phyloP scores from a whole-genome alignment of 176 grass and related monocot genomes.

The Rhynchospora tenuis region DNA sequence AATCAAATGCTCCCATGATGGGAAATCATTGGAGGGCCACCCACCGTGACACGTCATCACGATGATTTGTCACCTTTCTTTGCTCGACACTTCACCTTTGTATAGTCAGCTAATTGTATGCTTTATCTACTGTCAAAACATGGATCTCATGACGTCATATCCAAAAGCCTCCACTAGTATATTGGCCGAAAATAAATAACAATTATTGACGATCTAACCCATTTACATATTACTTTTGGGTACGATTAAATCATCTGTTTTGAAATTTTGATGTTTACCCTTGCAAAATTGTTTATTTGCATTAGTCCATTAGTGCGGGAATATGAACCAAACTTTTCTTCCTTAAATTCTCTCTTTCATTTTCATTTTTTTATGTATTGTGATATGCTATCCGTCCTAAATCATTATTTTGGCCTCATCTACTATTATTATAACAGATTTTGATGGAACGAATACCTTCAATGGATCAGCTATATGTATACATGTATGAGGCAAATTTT shows the following conservation, averaged over 20 bases:
- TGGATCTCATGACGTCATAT: conserved; percentile 18
- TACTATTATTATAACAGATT: no score
- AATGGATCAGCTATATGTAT: no score
- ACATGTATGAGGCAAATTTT: no score
- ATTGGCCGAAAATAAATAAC: background rate
- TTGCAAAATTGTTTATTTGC: background rate
- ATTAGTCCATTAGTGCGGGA: background rate
- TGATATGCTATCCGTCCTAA: no score
- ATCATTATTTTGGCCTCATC: no score
- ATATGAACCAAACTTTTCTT: background rate
- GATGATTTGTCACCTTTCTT: conserved; percentile 3
- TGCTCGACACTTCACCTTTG: background rate
- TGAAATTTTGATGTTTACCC: background rate
- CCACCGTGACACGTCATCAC: background rate
- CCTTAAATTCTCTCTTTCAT: background rate
- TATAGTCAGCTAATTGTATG: background rate
- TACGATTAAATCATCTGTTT: background rate
- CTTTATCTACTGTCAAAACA: conserved; percentile 14
- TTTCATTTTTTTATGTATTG: background rate
- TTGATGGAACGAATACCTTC: no score
- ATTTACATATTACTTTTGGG: background rate
- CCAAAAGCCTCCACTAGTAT: conserved; percentile 12
- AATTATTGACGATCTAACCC: background rate
- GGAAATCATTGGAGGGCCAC: conserved; percentile 27
- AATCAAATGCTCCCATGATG: conserved; percentile 33